Conservation (phyloP, 805 yeast species). For the Hagleromyces aurorensis region DNA sequence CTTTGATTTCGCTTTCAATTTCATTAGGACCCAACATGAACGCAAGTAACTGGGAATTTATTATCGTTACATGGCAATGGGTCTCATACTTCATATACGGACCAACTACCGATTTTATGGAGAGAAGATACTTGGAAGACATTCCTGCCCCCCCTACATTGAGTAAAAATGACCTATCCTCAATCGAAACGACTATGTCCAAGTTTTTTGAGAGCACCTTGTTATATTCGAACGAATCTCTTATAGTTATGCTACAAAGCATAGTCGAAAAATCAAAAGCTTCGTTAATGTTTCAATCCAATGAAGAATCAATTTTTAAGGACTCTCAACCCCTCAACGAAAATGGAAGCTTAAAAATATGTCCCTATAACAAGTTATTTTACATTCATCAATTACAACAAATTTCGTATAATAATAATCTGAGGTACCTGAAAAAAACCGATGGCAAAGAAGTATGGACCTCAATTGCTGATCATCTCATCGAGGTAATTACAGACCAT, state of each 20-base stretch:
- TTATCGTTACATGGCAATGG: constrained; percentile 69
- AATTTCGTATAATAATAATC: constrained; percentile 43
- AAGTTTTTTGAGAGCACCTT: constrained; percentile 57
- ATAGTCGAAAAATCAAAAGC: constrained; percentile 38
- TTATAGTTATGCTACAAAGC: constrained; percentile 40
- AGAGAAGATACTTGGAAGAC: constrained; percentile 32
- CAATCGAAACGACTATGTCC: constrained; percentile 48
- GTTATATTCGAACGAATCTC: constrained; percentile 45
- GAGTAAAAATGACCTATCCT: constrained; percentile 38
- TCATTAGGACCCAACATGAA: constrained; percentile 73
- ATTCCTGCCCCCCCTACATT: constrained; percentile 38
- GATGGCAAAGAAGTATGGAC: constrained; percentile 41
- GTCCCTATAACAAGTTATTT: constrained; percentile 50
- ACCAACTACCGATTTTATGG: constrained; percentile 36
- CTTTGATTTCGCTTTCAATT: constrained; percentile 64
- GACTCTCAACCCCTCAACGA: too few species aligned
- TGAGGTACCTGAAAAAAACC: constrained; percentile 35
- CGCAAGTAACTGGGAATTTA: constrained; percentile 51
- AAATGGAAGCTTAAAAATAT: constrained; percentile 23
- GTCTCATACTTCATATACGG: constrained; percentile 65
- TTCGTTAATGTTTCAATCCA: constrained; percentile 6
- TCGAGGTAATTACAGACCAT: constrained; percentile 39
- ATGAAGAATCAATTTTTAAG: constrained; percentile 2
- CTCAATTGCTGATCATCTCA: constrained; percentile 38
- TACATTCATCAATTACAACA: constrained; percentile 47